Percentiles rank a stretch among this genome's conserved stretches.
Conservation (phyloP, 2,329 filamentous ascomycete species). For the Lachnellula hyalina region DNA sequence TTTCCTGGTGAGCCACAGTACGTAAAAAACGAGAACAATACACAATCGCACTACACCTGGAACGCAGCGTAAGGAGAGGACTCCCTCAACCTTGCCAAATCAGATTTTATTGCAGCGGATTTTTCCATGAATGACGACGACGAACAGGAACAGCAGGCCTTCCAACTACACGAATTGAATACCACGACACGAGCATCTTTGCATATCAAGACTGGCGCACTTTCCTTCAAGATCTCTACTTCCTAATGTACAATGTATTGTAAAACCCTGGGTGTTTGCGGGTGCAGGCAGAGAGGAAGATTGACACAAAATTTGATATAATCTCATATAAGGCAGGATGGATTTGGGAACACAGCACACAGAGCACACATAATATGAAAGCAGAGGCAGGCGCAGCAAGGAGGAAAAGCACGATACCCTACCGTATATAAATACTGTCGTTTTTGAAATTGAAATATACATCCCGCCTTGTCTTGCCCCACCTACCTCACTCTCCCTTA, state of each 20-base stretch:
- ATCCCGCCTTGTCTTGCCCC: neutral
- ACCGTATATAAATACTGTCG: slow-evolving; percentile 1
- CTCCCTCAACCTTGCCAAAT: neutral
- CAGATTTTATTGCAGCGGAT: neutral
- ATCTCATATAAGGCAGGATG: neutral
- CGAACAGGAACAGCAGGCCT: neutral
- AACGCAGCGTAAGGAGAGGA: slow-evolving; percentile 14
- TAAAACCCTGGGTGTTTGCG: neutral
- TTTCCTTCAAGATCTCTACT: neutral
- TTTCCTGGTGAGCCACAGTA: slow-evolving; percentile 19
- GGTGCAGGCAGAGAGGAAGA: neutral
- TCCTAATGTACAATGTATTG: slow-evolving; percentile 4
- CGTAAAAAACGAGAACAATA: slow-evolving; percentile 19
- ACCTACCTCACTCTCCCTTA: too few species aligned
- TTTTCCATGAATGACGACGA: neutral
- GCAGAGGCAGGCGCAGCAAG: slow-evolving; percentile 1
- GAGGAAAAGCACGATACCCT: slow-evolving; percentile 23
- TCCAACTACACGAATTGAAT: neutral
- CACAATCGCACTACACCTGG: slow-evolving; percentile 28
- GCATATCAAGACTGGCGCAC: neutral
- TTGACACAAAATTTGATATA: neutral
- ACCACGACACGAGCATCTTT: neutral
- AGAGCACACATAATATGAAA: neutral
- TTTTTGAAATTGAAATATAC: neutral
- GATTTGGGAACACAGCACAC: neutral